Conservation (phyloP, 768 basidiomycete species). For the Butyriboletus loyo region DNA sequence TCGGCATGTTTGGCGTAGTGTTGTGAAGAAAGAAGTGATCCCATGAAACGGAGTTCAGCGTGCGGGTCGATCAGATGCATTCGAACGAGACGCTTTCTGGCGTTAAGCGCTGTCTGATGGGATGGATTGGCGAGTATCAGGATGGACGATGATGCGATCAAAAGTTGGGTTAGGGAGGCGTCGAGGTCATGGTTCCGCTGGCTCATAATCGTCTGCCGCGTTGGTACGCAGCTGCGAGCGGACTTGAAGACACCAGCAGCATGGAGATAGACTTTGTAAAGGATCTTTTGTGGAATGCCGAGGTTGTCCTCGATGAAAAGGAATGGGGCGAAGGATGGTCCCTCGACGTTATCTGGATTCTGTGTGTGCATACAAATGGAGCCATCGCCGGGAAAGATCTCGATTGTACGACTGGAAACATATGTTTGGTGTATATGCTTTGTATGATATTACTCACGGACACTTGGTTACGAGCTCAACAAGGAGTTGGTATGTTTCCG, state of each 20-base stretch:
- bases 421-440: neutral
- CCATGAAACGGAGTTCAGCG: conserved; percentile 47
- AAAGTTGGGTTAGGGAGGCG: conserved; percentile 7
- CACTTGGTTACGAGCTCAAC: conserved; percentile 19
- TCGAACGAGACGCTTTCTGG: conserved; percentile 52
- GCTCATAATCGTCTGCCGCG: neutral
- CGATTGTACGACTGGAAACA: conserved; percentile 41
- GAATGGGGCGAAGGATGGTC: conserved; percentile 42
- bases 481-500: conserved; percentile 21
- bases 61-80: conserved; percentile 33
- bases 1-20: conserved; percentile 64
- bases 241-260: conserved; percentile 38
- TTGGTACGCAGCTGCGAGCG: conserved; percentile 13
- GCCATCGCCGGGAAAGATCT: conserved; percentile 59
- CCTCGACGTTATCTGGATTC: conserved; percentile 14
- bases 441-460: conserved; percentile 23
- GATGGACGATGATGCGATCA: conserved; percentile 40
- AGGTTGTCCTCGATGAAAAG: conserved; percentile 56
- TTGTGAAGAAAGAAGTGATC: conserved; percentile 48
- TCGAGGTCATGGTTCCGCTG: conserved; percentile 3
- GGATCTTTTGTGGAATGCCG: conserved; percentile 59
- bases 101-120: conserved; percentile 65
- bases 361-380: conserved; percentile 39
- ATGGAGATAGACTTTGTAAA: conserved; percentile 49
- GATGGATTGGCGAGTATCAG: conserved; percentile 67